Percentiles rank a stretch among this genome's conserved stretches.
Evolutionary conservation across 1,139 yeast species (phyloP).

Genomic region (Candida sp.): DNA sequence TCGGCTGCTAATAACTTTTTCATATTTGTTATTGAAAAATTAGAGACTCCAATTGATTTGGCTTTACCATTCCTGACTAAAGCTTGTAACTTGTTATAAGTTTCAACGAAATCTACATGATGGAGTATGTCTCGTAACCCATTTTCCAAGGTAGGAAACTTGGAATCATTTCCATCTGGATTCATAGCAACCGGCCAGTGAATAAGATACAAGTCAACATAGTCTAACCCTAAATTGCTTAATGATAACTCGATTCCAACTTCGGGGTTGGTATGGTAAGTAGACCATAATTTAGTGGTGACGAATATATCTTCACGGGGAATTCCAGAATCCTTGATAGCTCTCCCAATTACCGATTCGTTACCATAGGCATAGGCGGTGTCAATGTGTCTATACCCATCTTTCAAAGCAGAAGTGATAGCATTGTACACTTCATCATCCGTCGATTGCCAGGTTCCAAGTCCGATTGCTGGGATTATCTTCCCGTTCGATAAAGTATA

Average conservation of each 20-base stretch:
- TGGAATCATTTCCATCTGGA: constrained; percentile 28
- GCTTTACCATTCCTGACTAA: constrained; percentile 33
- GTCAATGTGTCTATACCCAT: constrained; percentile 34
- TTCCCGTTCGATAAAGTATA: constrained; percentile 12
- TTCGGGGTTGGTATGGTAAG: constrained; percentile 16
- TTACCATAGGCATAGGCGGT: constrained; percentile 36
- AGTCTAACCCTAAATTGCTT: constrained; percentile 31
- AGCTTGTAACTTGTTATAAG: constrained; percentile 49
- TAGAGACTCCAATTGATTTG: constrained; percentile 57
- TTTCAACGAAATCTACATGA: constrained; percentile 47
- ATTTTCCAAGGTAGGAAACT: constrained; percentile 26
- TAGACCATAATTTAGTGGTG: constrained; percentile 45
- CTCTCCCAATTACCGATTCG: constrained; percentile 28
- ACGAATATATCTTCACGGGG: constrained; percentile 47
- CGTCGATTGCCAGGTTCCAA: constrained; percentile 29
- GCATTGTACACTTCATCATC: constrained; percentile 19
- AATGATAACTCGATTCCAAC: constrained; percentile 31
- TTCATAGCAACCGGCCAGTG: constrained; percentile 51
- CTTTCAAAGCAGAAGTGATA: constrained; percentile 20
- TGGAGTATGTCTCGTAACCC: constrained; percentile 26
- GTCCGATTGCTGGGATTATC: constrained; percentile 26
- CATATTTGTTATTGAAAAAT: constrained; percentile 49
- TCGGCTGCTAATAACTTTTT: constrained; percentile 35
- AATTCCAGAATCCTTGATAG: constrained; percentile 18
- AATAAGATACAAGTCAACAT: constrained; percentile 49